Evolutionary conservation across 768 basidiomycete genomes (phyloP), one percentile per base, ranked within the genome.

Genomic region (Sistotremastrum suecicum): DNA sequence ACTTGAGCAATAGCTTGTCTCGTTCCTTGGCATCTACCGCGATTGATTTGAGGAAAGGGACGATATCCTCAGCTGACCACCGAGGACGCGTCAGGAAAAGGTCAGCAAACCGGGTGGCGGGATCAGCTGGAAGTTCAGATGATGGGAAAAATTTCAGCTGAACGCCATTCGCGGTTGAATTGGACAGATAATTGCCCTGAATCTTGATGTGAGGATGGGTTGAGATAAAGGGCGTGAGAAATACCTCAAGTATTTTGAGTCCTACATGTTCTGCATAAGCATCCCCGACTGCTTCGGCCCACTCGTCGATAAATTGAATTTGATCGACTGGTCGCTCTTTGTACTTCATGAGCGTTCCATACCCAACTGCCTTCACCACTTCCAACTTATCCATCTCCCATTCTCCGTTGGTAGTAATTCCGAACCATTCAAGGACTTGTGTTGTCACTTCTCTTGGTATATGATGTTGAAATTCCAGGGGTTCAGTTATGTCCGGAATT

Each of bases 401-500:
- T 66, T 66, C 10, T 61, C 42, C 58, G 12, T 48, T 53, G 8
- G 45, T 49, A 9, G 28, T 45, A 6, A 46, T 54, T 10, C 89
- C 90, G 53, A 94, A 97, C 81, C 92, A 92, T 0, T 63, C 57
- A 67, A 95, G 75, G 30, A 90, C 70, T 56, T 89, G 86, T 5
- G 57, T 62, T 5, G 76, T 71, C 31, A 90, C 71, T 2, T 65
- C 58, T 5, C 72, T 62, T 5, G 75, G 68, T 10, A 92, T 63
- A 12, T 86, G 85, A 55, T 89, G 79, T 3, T 85, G 82, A 38
- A 81, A 70, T 11, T 76, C 72, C 8, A 97, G 70, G 0, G 74
- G 63, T 7, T 71, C 63, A 5, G 70, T 57, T 38, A 94, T 61
- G n/a, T 70, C 67, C 8, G 45, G 37, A 3, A 54, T n/a, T 39